Percentiles rank a stretch among this genome's conserved stretches.
Evolutionary conservation across 306 rosid species (phyloP).

Genomic region (Castanea crenata): DNA sequence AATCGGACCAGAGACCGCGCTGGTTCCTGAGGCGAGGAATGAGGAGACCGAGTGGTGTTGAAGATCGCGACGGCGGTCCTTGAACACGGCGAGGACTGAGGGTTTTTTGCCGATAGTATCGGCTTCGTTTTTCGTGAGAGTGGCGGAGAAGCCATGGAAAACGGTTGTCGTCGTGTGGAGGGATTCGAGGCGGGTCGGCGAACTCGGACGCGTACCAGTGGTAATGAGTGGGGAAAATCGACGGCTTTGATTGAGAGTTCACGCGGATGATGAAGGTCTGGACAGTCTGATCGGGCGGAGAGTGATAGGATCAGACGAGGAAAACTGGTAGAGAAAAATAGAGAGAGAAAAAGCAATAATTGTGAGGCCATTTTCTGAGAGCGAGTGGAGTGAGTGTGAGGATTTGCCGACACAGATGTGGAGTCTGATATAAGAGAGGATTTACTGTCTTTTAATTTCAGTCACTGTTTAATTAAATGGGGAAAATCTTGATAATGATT

Average conservation of each 20-base stretch:
- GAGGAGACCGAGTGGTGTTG: conserved; percentile 98
- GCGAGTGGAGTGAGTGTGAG: conserved; percentile 19
- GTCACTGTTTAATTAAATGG: no score
- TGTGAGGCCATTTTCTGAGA: neutral
- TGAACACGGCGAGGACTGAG: conserved; percentile 65
- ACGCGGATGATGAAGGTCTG: conserved; percentile 74
- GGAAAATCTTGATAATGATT: neutral
- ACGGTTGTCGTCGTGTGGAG: conserved; percentile 74
- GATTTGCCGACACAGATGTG: neutral
- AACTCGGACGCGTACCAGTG: conserved; percentile 84
- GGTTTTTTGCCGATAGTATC: conserved; percentile 43
- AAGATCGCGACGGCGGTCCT: conserved; percentile 70
- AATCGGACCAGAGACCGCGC: conserved; percentile 87
- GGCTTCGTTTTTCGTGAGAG: conserved; percentile 41
- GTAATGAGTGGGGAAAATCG: conserved; percentile 69
- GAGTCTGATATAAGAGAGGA: conserved; percentile 21
- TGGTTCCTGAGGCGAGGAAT: conserved; percentile 87
- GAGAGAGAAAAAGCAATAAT: conserved; percentile 27
- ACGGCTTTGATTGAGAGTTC: conserved; percentile 59
- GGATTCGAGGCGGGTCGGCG: conserved; percentile 51
- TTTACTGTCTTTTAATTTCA: neutral
- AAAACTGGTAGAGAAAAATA: conserved; percentile 16
- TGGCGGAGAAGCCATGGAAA: conserved; percentile 90
- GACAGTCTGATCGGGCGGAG: conserved; percentile 4
- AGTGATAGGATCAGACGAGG: conserved; percentile 3